phyloP scores from a whole-genome alignment of 2,329 filamentous ascomycete genomes.

The Pezicula neosporulosa region DNA sequence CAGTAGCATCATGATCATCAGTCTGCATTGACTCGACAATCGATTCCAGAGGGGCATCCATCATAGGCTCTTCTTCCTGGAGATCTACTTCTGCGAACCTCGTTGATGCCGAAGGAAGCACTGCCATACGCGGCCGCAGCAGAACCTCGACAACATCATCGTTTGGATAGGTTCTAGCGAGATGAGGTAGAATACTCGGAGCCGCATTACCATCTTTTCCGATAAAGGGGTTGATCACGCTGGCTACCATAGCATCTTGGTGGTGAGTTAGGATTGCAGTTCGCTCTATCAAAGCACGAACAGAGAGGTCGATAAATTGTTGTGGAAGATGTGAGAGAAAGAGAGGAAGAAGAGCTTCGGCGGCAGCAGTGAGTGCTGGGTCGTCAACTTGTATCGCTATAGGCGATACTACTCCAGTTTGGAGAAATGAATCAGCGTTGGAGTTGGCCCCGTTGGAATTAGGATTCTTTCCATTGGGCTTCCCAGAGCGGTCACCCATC shows the following conservation, averaged over 20 bases:
- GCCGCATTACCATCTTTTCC: conserved; percentile 60
- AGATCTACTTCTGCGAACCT: conserved; percentile 5
- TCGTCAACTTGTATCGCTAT: conserved; percentile 30
- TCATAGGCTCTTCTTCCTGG: conserved; percentile 15
- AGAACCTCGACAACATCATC: conserved; percentile 70
- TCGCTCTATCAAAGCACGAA: conserved; percentile 75
- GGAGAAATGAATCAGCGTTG: conserved; percentile 73
- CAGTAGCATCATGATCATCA: background rate
- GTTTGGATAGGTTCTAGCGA: conserved; percentile 62
- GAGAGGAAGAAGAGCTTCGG: conserved; percentile 57
- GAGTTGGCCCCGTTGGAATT: conserved; percentile 38
- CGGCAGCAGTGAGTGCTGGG: conserved; percentile 49
- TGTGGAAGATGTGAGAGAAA: conserved; percentile 63
- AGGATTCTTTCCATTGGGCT: conserved; percentile 31
- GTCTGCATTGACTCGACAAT: conserved; percentile 5
- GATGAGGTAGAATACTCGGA: conserved; percentile 76
- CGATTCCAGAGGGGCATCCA: conserved; percentile 12
- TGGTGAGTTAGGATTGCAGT: conserved; percentile 70
- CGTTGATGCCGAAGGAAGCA: conserved; percentile 24
- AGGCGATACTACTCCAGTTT: conserved; percentile 29
- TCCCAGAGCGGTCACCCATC: background rate
- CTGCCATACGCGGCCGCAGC: conserved; percentile 48
- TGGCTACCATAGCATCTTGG: conserved; percentile 73
- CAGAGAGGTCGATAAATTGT: conserved; percentile 62
- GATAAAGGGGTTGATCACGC: conserved; percentile 74